Evolutionary conservation across 352 stramenopile species (phyloP).

Genomic region (Phytophthora syringae): DNA sequence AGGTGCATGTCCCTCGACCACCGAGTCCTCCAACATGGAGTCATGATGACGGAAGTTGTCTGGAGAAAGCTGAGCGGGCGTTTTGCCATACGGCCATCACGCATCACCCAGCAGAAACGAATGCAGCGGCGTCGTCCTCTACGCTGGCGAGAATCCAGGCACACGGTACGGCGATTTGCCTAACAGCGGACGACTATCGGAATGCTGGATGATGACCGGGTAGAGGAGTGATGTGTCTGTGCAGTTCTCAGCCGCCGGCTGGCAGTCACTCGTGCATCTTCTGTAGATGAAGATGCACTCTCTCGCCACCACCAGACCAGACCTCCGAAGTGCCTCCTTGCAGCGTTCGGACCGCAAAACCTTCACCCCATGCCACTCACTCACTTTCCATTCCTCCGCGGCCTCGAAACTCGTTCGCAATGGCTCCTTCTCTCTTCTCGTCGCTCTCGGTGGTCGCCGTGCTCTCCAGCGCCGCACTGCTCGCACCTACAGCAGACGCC

Average conservation of each 20-base stretch:
- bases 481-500: slow-evolving; percentile 30
- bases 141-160: slow-evolving; percentile 3
- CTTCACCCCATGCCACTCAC: not conserved
- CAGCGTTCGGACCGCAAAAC: slow-evolving; percentile 12
- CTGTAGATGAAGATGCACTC: slow-evolving; percentile 2
- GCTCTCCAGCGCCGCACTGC: slow-evolving; percentile 36
- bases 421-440: slow-evolving; percentile 32
- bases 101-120: slow-evolving; percentile 14
- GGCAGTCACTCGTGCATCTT: slow-evolving; percentile 18
- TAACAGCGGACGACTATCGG: slow-evolving; percentile 15
- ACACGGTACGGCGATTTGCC: not conserved
- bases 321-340: slow-evolving; percentile 11
- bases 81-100: too few relatives aligned
- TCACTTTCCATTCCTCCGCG: slow-evolving; percentile 24
- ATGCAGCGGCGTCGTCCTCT: not conserved
- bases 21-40: too few relatives aligned
- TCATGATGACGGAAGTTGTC: too few relatives aligned
- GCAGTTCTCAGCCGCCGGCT: slow-evolving; percentile 23
- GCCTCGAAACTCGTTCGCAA: slow-evolving; percentile 6
- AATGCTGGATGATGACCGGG: slow-evolving; percentile 7
- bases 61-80: too few relatives aligned
- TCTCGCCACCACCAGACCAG: slow-evolving; percentile 24
- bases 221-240: slow-evolving; percentile 30
- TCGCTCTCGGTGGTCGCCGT: slow-evolving; percentile 32
- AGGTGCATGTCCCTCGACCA: too few relatives aligned